phyloP scores from a whole-genome alignment of 2,329 filamentous ascomycete genomes.

The Trichoderma koningii region DNA sequence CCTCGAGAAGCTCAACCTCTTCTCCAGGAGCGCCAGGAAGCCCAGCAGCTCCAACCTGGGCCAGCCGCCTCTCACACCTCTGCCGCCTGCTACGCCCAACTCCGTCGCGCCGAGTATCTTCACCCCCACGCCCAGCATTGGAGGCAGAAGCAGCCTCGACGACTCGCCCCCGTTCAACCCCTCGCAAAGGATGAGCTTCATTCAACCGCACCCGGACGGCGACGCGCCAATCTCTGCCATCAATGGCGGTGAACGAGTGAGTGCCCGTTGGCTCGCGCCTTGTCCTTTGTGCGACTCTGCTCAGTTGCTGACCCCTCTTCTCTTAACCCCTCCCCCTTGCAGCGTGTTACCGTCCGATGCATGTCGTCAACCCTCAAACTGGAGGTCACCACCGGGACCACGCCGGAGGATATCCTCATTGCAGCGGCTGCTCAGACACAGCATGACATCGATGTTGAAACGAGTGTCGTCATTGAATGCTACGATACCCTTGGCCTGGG shows the following conservation, averaged over 20 bases:
- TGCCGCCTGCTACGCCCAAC: slow-evolving; percentile 39
- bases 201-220: slow-evolving; percentile 53
- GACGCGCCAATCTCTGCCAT: slow-evolving; percentile 81
- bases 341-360: slow-evolving; percentile 74
- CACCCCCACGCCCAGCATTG: slow-evolving; percentile 35
- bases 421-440: slow-evolving; percentile 65
- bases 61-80: slow-evolving; percentile 31
- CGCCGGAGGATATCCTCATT: slow-evolving; percentile 69
- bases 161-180: slow-evolving; percentile 34
- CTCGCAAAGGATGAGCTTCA: slow-evolving; percentile 42
- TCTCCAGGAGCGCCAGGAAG: slow-evolving; percentile 47
- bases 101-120: slow-evolving; percentile 41
- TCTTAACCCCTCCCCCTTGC: slow-evolving; percentile 9
- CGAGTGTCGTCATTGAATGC: slow-evolving; percentile 74
- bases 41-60: slow-evolving; percentile 36
- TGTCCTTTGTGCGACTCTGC: background rate
- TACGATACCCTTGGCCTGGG: slow-evolving; percentile 77
- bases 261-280: slow-evolving; percentile 36
- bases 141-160: slow-evolving; percentile 40
- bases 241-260: slow-evolving; percentile 75
- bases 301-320: slow-evolving; percentile 21
- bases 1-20: slow-evolving; percentile 52
- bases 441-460: slow-evolving; percentile 63
- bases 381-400: slow-evolving; percentile 74
- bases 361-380: slow-evolving; percentile 68